A percentile compares a stretch with the other conserved stretches of the same genome.
Conservation (phyloP, 768 basidiomycete species). For the Lactifluus pinguis region DNA sequence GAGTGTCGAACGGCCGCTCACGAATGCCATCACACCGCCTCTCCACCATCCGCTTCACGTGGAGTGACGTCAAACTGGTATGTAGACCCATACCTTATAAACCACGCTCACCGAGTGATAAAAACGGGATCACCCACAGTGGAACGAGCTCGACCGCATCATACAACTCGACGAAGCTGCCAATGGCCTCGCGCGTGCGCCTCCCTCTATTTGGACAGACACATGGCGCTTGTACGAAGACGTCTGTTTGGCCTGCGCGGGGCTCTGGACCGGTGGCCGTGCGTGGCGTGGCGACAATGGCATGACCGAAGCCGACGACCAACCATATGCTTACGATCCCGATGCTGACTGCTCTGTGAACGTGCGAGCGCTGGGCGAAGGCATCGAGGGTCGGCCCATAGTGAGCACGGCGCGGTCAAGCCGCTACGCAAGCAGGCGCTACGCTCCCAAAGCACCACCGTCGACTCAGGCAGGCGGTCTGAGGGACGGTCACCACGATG, state of each 20-base stretch:
- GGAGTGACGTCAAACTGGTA: slow-evolving; percentile 76
- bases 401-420: slow-evolving; percentile 11
- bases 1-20: slow-evolving; percentile 29
- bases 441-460: slow-evolving; percentile 21
- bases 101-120: background rate
- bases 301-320: slow-evolving; percentile 51
- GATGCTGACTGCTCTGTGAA: slow-evolving; percentile 27
- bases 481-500: background rate
- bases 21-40: slow-evolving; percentile 43
- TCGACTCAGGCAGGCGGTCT: background rate
- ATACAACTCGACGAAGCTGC: slow-evolving; percentile 40
- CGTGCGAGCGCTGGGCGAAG: slow-evolving; percentile 55
- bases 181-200: background rate
- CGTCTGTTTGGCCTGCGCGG: slow-evolving; percentile 72
- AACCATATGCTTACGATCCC: background rate
- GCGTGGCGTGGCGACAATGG: slow-evolving; percentile 48
- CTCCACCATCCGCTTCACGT: slow-evolving; percentile 61
- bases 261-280: slow-evolving; percentile 60
- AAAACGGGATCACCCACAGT: slow-evolving; percentile 35
- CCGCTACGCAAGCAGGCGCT: slow-evolving; percentile 17
- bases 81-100: slow-evolving; percentile 18
- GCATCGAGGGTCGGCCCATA: slow-evolving; percentile 50
- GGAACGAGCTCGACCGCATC: slow-evolving; percentile 70
- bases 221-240: slow-evolving; percentile 81
- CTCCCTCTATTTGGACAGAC: slow-evolving; percentile 45